Conservation (phyloP, 2,329 filamentous ascomycete genomes). For the Fusarium oligoseptatum region DNA sequence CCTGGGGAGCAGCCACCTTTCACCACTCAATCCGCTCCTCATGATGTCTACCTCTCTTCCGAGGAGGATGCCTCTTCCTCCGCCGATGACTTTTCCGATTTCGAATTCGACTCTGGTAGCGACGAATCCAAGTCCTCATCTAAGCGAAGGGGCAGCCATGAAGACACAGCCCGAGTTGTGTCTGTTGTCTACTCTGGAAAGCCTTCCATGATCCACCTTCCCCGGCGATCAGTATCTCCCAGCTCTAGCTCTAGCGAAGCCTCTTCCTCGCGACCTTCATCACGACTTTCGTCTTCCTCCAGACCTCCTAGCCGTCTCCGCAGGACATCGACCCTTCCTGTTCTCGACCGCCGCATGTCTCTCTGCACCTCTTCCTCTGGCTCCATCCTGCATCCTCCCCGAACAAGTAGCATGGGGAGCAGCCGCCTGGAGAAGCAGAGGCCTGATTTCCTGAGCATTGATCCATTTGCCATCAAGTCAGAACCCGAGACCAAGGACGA, state of each 20-base stretch:
- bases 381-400: constrained; percentile 53
- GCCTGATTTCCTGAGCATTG: constrained; percentile 66
- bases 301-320: constrained; percentile 44
- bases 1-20: constrained; percentile 49
- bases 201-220: constrained; percentile 68
- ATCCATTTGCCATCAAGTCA: constrained; percentile 63
- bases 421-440: constrained; percentile 53
- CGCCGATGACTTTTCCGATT: constrained; percentile 71
- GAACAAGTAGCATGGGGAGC: constrained; percentile 60
- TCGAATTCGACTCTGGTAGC: constrained; percentile 62
- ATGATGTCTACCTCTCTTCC: constrained; percentile 74
- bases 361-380: constrained; percentile 52
- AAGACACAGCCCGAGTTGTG: constrained; percentile 70
- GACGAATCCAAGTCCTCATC: constrained; percentile 48
- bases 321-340: constrained; percentile 50
- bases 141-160: constrained; percentile 58
- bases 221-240: constrained; percentile 60
- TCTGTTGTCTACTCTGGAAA: constrained; percentile 72
- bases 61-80: constrained; percentile 75
- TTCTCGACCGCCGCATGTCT: constrained; percentile 51
- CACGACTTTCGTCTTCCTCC: constrained; percentile 21
- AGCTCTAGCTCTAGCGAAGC: constrained; percentile 48
- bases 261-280: constrained; percentile 42
- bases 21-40: constrained; percentile 59
- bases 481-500: constrained; percentile 48